These are phyloP conservation scores for Lineolata rhizophorae DNA, from an alignment of 495 filamentous ascomycete species.

Conservation along the genomic window DNA sequence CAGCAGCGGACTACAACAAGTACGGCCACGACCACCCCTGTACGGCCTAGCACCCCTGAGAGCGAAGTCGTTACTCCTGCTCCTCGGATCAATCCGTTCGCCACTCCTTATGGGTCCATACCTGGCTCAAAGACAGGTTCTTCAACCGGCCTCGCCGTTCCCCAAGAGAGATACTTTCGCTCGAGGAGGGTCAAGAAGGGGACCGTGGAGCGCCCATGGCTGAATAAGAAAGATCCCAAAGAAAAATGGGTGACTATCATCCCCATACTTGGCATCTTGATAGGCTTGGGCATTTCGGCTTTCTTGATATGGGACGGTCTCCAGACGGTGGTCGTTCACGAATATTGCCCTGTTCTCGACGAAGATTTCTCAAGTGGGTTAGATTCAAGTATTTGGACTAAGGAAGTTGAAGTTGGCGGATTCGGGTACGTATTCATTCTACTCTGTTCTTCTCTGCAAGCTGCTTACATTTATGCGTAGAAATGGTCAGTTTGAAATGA, in stretches of 20 bases:
- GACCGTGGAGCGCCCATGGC: conserved; percentile 49
- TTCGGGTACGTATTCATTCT: conserved; percentile 40
- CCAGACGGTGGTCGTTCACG: conserved; percentile 42
- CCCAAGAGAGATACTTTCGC: conserved; percentile 40
- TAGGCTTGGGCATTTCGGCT: conserved; percentile 42
- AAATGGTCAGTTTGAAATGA: conserved; percentile 64
- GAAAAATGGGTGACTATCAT: conserved; percentile 77
- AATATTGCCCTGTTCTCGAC: conserved; percentile 48
- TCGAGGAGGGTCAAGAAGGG: conserved; percentile 50
- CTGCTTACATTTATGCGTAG: conserved; percentile 21
- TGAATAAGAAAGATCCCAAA: conserved; percentile 41
- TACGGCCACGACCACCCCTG: too few species aligned
- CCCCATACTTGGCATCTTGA: conserved; percentile 39
- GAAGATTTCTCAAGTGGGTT: conserved; percentile 46
- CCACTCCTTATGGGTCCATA: conserved; percentile 30
- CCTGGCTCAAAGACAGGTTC: conserved; percentile 24
- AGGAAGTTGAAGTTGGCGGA: conserved; percentile 62
- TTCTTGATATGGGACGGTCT: conserved; percentile 53
- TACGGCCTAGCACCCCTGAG: too few species aligned
- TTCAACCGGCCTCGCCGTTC: conserved; percentile 11
- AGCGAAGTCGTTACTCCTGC: too few species aligned
- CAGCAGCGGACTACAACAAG: too few species aligned
- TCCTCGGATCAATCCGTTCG: too few species aligned
- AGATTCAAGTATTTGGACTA: conserved; percentile 42
- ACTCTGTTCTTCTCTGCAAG: background rate